Evolutionary conservation across 495 filamentous ascomycete species (phyloP), one percentile per base, ranked within the genome.

Genomic region (Apiosordaria backusii): DNA sequence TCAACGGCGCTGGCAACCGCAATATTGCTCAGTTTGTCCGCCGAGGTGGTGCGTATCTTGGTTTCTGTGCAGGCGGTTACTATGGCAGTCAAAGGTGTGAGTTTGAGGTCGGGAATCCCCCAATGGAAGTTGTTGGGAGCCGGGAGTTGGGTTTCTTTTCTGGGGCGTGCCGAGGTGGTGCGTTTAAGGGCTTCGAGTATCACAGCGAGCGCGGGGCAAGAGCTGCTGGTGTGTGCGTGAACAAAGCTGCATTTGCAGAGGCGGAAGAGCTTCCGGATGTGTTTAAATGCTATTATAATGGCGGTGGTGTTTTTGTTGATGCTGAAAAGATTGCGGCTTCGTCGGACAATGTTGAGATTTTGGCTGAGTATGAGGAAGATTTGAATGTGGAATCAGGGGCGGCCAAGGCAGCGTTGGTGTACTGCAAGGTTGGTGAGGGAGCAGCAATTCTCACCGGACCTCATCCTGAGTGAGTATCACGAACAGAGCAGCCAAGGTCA

Each of bases 21-120:
- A 84, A 82, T 62, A 97, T 99, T 74, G 79, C 81, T 19, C 88
- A 93, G 66, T 99, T 89, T 74, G 91, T 99, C 57, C 89, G 89
- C 62, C 79, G 86, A n/a, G 95, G 95, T 13, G 95, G 95, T 4
- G 77, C 81, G 1, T 99, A 94, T 73, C 82, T 98, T 22, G 96
- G 95, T 4, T 87, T 99, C 67, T 99, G 95, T 72, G 96, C 96
- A 50, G 95, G 95, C 13, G 95, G 91, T 4, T 99, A 98, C 77
- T 99, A 97, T 71, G 96, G 90, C 4, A 86, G 81, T 65, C 78
- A 83, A 60, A 80, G 81, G 61, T 97, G 93, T 71, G 96, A 98
- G 71, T 99, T 97, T 64, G 93, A 97, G 77, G 88, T 94, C 2
- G 92, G 92, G 2, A 86, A 95, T 73, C 84, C 85, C 67, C 83